These are phyloP conservation scores for Phaeosphaeria sp. DNA, from an alignment of 2,329 filamentous ascomycete species.

Conservation along the genomic window DNA sequence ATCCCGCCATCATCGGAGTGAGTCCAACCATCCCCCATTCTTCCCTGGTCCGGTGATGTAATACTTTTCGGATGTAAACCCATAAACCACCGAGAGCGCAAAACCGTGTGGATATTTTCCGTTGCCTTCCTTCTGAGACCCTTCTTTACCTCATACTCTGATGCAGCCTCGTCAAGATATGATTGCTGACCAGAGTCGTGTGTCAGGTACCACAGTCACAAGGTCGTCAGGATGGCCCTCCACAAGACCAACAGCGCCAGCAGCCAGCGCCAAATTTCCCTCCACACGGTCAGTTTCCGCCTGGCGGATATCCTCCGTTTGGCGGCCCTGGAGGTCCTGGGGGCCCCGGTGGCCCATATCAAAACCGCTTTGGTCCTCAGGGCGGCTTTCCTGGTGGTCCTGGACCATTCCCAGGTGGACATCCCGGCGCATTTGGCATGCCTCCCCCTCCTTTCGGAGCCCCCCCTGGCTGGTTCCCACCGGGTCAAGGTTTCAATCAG, in stretches of 20 bases:
- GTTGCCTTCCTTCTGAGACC: conserved; percentile 99
- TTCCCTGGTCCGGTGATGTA: conserved; percentile 75
- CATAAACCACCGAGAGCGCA: conserved; percentile 88
- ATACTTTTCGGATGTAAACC: conserved; percentile 95
- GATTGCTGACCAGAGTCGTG: conserved; percentile 33
- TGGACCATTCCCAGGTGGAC: conserved; percentile 56
- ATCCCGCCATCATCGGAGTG: conserved; percentile 96
- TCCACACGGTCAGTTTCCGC: conserved; percentile 51
- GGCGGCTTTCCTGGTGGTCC: conserved; percentile 53
- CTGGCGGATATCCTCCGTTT: conserved; percentile 50
- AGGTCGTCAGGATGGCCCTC: conserved; percentile 24
- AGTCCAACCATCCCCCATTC: conserved; percentile 57
- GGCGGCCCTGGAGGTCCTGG: conserved; percentile 44
- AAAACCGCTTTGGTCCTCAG: conserved; percentile 55
- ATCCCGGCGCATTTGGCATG: conserved; percentile 68
- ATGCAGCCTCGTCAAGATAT: conserved; percentile 6
- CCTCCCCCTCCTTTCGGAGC: conserved; percentile 74
- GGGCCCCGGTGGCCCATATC: conserved; percentile 40
- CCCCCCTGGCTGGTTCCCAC: conserved; percentile 75
- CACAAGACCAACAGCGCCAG: conserved; percentile 33
- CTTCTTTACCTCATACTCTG: conserved; percentile 18
- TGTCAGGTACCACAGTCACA: conserved; percentile 41
- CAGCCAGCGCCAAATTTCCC: conserved; percentile 48
- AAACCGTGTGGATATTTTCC: conserved; percentile 93
- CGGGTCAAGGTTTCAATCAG: conserved; percentile 76